These are phyloP conservation scores for Fraxinus sp. DNA, from an alignment of 305 asterid genomes.

Conservation along the genomic window DNA sequence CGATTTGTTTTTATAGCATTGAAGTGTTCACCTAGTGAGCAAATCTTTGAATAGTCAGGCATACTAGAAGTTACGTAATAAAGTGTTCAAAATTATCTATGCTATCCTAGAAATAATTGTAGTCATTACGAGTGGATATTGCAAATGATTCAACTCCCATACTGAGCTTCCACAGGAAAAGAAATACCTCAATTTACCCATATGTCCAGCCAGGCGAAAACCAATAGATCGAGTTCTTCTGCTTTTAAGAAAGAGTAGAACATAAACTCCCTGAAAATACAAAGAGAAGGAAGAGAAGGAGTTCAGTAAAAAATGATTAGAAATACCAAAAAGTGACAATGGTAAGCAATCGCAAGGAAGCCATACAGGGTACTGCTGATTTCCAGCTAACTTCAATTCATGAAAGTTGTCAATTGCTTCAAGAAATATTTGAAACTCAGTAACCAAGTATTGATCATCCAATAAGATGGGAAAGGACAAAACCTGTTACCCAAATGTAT, in stretches of 20 bases:
- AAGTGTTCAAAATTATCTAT: background rate
- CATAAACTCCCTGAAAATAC: conserved; percentile 78
- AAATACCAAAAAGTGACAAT: conserved; percentile 22
- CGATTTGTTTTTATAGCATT: background rate
- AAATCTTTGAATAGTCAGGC: background rate
- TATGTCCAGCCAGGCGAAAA: conserved; percentile 82
- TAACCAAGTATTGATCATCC: conserved; percentile 73
- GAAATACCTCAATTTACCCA: conserved; percentile 83
- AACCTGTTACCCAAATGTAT: conserved; percentile 49
- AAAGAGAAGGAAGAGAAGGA: conserved; percentile 17
- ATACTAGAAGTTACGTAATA: background rate
- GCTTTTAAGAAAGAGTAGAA: conserved; percentile 76
- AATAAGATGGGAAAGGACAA: conserved; percentile 83
- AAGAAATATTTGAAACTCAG: conserved; percentile 75
- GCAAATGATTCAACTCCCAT: conserved; percentile 17
- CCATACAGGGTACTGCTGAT: conserved; percentile 89
- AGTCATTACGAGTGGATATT: background rate
- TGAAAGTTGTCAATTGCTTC: conserved; percentile 88
- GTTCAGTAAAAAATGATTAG: conserved; percentile 13
- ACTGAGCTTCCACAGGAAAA: conserved; percentile 13
- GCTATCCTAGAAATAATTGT: conserved; percentile 1
- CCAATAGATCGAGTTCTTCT: conserved; percentile 92
- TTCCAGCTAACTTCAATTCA: conserved; percentile 82
- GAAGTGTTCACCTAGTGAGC: background rate
- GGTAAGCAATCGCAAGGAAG: conserved; percentile 19